phyloP scores from a whole-genome alignment of 805 yeast species.

The Monosporozyma aerobia region DNA sequence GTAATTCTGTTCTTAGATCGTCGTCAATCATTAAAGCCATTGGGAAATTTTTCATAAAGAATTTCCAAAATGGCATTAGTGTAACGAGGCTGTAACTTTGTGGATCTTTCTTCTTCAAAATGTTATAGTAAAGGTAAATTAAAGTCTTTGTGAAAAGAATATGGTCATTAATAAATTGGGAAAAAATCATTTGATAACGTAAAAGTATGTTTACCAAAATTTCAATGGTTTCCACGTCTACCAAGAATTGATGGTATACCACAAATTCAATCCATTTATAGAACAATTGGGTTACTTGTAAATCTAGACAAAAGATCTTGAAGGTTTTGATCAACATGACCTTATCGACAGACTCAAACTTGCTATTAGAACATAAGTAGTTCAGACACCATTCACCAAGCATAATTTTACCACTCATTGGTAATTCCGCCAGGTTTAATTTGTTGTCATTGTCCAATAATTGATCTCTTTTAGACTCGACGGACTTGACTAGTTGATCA shows the following conservation, averaged over 20 bases:
- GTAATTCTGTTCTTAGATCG: slow-evolving; percentile 20
- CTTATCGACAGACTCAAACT: slow-evolving; percentile 11
- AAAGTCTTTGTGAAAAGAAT: slow-evolving; percentile 28
- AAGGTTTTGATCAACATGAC: slow-evolving; percentile 14
- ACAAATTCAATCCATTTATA: slow-evolving; percentile 29
- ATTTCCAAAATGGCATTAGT: slow-evolving; percentile 28
- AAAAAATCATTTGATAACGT: slow-evolving; percentile 26
- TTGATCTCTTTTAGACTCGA: slow-evolving; percentile 25
- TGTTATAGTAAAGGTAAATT: slow-evolving; percentile 20
- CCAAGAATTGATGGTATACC: slow-evolving; percentile 25
- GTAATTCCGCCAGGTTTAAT: slow-evolving; percentile 8
- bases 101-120: slow-evolving; percentile 17
- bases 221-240: slow-evolving; percentile 23
- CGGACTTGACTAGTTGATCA: slow-evolving; percentile 25
- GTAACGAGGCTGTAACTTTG: slow-evolving; percentile 17
- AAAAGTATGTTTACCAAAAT: slow-evolving; percentile 23
- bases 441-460: slow-evolving; percentile 10
- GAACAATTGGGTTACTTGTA: slow-evolving; percentile 25
- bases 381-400: slow-evolving; percentile 42
- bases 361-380: slow-evolving; percentile 30
- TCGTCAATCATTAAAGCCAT: slow-evolving; percentile 22
- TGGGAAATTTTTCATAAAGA: slow-evolving; percentile 25
- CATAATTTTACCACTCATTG: slow-evolving; percentile 38
- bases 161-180: slow-evolving; percentile 32
- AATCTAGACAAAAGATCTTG: slow-evolving; percentile 17